Evolutionary conservation across 2,329 filamentous ascomycete genomes (phyloP).

Genomic region (Xenosphaeropsis pyriputrescens): DNA sequence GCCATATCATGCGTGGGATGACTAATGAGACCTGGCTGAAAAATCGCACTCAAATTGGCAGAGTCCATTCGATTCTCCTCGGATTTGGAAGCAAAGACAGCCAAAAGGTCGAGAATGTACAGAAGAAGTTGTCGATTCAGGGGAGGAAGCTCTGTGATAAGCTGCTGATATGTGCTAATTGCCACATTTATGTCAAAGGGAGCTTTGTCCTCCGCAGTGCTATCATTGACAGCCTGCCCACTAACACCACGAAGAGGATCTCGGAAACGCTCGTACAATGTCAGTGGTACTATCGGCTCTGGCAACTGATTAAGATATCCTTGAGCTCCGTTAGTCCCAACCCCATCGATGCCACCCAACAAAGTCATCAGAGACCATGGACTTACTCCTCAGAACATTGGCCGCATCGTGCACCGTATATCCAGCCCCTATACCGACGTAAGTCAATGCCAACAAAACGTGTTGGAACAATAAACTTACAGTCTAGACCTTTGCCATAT

Average conservation of each 20-base stretch:
- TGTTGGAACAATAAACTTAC: slow-evolving; percentile 34
- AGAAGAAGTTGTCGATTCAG: slow-evolving; percentile 87
- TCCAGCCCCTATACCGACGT: slow-evolving; percentile 25
- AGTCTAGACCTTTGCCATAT: slow-evolving; percentile 92
- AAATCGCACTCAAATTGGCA: slow-evolving; percentile 88
- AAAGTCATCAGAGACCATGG: too few species aligned
- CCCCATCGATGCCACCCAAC: too few species aligned
- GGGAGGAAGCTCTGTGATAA: slow-evolving; percentile 87
- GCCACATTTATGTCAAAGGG: slow-evolving; percentile 57
- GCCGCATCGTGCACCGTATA: slow-evolving; percentile 98
- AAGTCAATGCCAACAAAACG: too few species aligned
- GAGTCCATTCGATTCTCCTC: slow-evolving; percentile 96
- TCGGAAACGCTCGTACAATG: slow-evolving; percentile 84
- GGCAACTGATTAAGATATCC: slow-evolving; percentile 93
- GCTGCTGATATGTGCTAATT: slow-evolving; percentile 69
- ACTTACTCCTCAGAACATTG: slow-evolving; percentile 59
- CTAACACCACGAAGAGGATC: slow-evolving; percentile 55
- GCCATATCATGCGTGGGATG: slow-evolving; percentile 94
- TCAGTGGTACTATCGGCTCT: slow-evolving; percentile 88
- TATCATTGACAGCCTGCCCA: slow-evolving; percentile 58
- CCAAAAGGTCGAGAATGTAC: slow-evolving; percentile 89
- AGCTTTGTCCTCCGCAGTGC: slow-evolving; percentile 42
- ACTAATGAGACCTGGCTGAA: slow-evolving; percentile 90
- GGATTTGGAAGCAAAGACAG: slow-evolving; percentile 92
- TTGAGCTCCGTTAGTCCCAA: not conserved